Percentiles rank a stretch among this genome's conserved stretches.
These are phyloP conservation scores for Rutstroemia sydowiana DNA, from an alignment of 2,329 filamentous ascomycete species.

Conservation along the genomic window DNA sequence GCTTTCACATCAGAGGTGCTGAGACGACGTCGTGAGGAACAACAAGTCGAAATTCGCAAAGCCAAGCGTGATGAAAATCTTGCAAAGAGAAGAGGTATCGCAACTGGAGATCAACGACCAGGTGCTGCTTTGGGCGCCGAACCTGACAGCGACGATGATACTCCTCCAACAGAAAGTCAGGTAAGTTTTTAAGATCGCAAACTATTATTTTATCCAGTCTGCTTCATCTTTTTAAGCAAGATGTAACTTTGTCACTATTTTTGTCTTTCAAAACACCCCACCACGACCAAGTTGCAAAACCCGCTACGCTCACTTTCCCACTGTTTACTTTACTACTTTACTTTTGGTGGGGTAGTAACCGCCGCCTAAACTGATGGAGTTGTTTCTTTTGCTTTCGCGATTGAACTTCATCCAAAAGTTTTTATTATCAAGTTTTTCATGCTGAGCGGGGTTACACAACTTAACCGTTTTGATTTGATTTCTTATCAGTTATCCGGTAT, in stretches of 20 bases:
- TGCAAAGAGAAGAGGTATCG: conserved; percentile 94
- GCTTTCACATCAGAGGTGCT: conserved; percentile 99
- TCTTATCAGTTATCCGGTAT: conserved; percentile 9
- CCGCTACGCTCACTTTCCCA: background rate
- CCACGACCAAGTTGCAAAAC: background rate
- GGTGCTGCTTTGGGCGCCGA: conserved; percentile 80
- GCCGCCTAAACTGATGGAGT: conserved; percentile 14
- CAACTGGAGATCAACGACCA: conserved; percentile 67
- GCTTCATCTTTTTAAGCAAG: background rate
- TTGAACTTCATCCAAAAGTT: conserved; percentile 12
- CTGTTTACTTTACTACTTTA: conserved; percentile 27
- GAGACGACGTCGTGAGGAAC: conserved; percentile 94
- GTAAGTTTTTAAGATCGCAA: conserved; percentile 48
- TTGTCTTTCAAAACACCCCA: background rate
- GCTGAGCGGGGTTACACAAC: conserved; percentile 6
- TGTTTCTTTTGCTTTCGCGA: conserved; percentile 27
- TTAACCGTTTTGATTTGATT: background rate
- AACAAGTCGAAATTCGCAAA: conserved; percentile 98
- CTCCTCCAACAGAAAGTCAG: conserved; percentile 90
- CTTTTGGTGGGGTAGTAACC: conserved; percentile 24
- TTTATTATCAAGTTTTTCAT: background rate
- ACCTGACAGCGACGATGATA: conserved; percentile 96
- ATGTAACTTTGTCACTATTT: too few relatives aligned
- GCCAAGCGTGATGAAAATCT: conserved; percentile 98
- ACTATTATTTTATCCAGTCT: background rate